Base-by-base conservation (phyloP, 345 rosid species). In the Abelmoschus esculentus region DNA sequence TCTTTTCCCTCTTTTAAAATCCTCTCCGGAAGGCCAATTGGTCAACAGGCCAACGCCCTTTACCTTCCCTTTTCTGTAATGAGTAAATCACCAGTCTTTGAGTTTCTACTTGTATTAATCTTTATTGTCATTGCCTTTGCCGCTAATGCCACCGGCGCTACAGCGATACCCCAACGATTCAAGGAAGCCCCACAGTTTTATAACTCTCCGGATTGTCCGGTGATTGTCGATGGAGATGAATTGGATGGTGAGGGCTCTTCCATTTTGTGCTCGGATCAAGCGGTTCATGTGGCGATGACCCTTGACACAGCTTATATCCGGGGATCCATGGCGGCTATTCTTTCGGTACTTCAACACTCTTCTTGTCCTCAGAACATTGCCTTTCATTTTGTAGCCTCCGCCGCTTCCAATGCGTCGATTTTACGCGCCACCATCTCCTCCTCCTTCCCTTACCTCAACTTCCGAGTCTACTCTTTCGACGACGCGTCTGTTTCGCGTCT, bases 151-250 rank as follows among this genome's bases (percentile, higher is more conserved):
- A 7, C 56, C 56, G 56, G 7, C 56, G 26, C 56, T n/a, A 52
- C 56, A 52, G 8, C 56, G 7, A n/a, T 17, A 52, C 17, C 56
- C 22, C 56, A n/a, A 52, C 56, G 9, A n/a, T 52, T 52, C 56
- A 52, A 52, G 56, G 56, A 52, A 52, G 56, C 56, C 56, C 56
- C 56, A 17, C 22, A n/a, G 49, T 93, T 93, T 79, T 90, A 52
- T 17, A 52, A 52, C 26, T 52, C 56, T 52, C 22, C 10, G 1
- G 56, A 52, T 52, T 52, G 56, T 7, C 56, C 56, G 17, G 9
- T 52, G 5, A 52, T 52, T 15, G 17, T 52, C 5, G 22, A 17
- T 52, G 56, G 17, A n/a, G 22, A 17, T 47, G 52, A 12, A 50
- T n/a, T 6, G 14, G n/a, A 46, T 46, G 52, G 52, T 3, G 52